Base-by-base conservation (phyloP, 2,329 filamentous ascomycete genomes). In the Metarhizium rileyi region DNA sequence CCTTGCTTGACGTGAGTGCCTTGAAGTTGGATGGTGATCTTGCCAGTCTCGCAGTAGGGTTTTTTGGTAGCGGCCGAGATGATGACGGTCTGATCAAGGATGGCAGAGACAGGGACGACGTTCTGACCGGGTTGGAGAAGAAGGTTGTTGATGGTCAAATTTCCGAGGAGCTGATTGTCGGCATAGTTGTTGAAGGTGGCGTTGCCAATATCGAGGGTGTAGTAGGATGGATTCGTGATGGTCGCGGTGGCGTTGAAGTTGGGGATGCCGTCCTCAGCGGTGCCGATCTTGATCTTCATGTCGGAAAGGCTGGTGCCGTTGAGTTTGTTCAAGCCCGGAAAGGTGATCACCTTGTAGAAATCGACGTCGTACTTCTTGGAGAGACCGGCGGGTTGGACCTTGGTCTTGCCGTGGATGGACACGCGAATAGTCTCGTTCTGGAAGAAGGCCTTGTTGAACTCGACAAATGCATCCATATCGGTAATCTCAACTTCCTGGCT, bases 191-290 rank as follows among this genome's bases (percentile, higher is more conserved):
- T 66, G 64, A 85, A 83, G 26, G 76, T 76, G 33, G 79, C 70
- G 57, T 86, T 83, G 57, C 84, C 84, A 57, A 87, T 76, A 30
- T 83, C 75, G 47, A 87, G 71, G n/a, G 74, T 79, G 60, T 84
- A 73, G 47, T 78, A 66, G 1, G 82, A 84, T 6, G 72, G 74
- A 63, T 87, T 87, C 55, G 80, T 81, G 46, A 87, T 81, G 50
- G 70, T 69, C 50, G 76, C 74, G 14, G 69, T 75, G 56, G 75
- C 82, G 47, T 73, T 66, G 66, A 87, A 83, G 67, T 86, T 87
- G 60, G 75, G 72, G 23, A 50, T 42, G 25, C 45, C 45, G 23
- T 38, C n/a, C 25, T 35, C 20, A n/a, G 51, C 40, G 26, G 27
- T 12, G 28, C 51, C 51, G 26, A 52, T 38, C 48, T 46, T 52